Evolutionary conservation across 192 early-diverging fungal species (phyloP), one percentile per base, ranked within the genome.

Genomic region (Jimgerdemannia lactiflua): DNA sequence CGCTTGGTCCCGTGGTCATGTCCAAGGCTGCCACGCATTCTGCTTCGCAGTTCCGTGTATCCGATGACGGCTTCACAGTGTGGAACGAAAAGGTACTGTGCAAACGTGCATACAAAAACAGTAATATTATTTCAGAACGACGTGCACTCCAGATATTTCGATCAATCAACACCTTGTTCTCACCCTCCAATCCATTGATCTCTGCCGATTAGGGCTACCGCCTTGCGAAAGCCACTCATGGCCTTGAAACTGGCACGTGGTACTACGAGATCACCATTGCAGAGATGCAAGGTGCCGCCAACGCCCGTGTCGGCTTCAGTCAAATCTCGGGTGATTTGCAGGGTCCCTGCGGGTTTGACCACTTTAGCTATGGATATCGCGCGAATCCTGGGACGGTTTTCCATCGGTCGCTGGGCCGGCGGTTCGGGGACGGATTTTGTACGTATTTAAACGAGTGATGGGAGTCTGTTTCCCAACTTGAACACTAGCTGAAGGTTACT

Each of bases 271-370:
- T 84, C n/a, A 78, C 77, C 19, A 77, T 94, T 8, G 81, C 86
- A 43, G 75, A 82, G 39, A 74, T 83, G 40, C 77, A 80, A n/a
- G 83, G 87, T 49, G 78, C 82, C 67, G 90, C 86, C 39, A 88
- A 92, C 76, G 79, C 80, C 72, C 87, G 93, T 9, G 87, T 94
- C 39, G 93, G 93, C 4, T 94, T 89, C 89, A 89, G 89, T 17
- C 91, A 92, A 82, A 94, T 94, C 74, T 89, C 87, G 39, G 93
- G 92, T 7, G 90, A 92, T 71, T 80, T 93, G 19, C 91, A 94
- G 65, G 93, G 89, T 4, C 91, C 92, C 19, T 93, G 92, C 63
- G 93, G 93, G 1, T 91, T 85, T 70, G 93, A 94, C 74, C 81
- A 84, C 70, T 94, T 92, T 70, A 87, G 87, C 59, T 94, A 93